Conservation (phyloP, 1,139 yeast species). For the Blastobotrys elegans region DNA sequence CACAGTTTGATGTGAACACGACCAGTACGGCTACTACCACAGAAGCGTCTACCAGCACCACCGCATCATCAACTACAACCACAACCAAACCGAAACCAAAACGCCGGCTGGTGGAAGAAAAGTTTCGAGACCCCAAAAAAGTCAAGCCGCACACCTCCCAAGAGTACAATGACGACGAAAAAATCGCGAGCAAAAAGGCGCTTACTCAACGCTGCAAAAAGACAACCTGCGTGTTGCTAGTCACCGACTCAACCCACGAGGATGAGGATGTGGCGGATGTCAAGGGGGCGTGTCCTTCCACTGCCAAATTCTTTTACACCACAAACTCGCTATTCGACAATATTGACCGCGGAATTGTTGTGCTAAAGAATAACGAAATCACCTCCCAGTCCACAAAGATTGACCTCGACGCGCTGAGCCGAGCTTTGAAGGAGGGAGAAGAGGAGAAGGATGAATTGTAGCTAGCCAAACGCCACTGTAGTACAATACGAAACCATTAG, state of each 20-base stretch:
- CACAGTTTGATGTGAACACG: not conserved
- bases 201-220: not conserved
- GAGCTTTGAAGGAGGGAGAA: not conserved
- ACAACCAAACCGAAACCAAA: not conserved
- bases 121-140: slow-evolving; percentile 9
- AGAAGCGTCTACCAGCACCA: not conserved
- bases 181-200: not conserved
- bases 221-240: not conserved
- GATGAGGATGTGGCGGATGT: not conserved
- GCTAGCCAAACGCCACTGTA: slow-evolving; percentile 38
- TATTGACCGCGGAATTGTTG: not conserved
- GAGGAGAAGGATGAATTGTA: not conserved
- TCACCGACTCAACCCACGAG: not conserved
- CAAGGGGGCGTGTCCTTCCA: not conserved
- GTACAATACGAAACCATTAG: slow-evolving; percentile 36
- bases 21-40: not conserved
- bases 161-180: not conserved
- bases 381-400: not conserved
- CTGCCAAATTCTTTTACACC: not conserved
- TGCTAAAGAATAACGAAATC: not conserved
- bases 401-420: not conserved
- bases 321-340: not conserved
- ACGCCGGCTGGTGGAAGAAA: slow-evolving; percentile 13
- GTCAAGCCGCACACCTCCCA: not conserved
- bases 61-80: not conserved